A percentile compares a stretch with the other conserved stretches of the same genome.
Conservation (phyloP, 768 basidiomycete species). For the Rhizopogon rudus region DNA sequence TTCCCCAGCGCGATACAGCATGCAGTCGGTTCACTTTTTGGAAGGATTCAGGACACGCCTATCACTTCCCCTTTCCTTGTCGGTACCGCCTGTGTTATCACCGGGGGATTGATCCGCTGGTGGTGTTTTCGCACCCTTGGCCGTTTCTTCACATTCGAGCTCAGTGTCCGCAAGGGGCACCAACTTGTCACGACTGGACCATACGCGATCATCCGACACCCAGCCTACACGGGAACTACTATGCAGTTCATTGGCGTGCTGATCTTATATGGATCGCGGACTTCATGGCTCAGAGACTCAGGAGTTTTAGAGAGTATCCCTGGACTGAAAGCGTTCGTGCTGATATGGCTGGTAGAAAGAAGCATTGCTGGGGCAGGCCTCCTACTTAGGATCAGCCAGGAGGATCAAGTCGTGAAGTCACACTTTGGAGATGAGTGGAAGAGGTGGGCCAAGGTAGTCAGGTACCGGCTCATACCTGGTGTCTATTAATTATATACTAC, state of each 20-base stretch:
- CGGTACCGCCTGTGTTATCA: slow-evolving; percentile 12
- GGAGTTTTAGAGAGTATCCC: slow-evolving; percentile 4
- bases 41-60: background rate
- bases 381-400: slow-evolving; percentile 10
- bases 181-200: slow-evolving; percentile 25
- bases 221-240: slow-evolving; percentile 19
- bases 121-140: slow-evolving; percentile 12
- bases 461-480: slow-evolving; percentile 28
- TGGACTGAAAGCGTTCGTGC: background rate
- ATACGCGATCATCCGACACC: slow-evolving; percentile 25
- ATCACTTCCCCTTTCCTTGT: slow-evolving; percentile 11
- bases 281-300: slow-evolving; percentile 12
- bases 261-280: slow-evolving; percentile 1
- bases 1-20: background rate
- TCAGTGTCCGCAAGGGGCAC: slow-evolving; percentile 18
- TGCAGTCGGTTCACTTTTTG: background rate
- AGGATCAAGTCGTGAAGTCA: slow-evolving; percentile 26
- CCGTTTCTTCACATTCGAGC: slow-evolving; percentile 24
- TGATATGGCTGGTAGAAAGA: background rate
- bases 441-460: slow-evolving; percentile 23
- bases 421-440: slow-evolving; percentile 31
- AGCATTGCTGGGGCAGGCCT: background rate
- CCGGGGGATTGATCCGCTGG: slow-evolving; percentile 19
- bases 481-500: slow-evolving; percentile 16
- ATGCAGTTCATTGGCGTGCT: slow-evolving; percentile 6